Evolutionary conservation across 805 yeast species (phyloP).

Genomic region (Barnettozyma pratensis): DNA sequence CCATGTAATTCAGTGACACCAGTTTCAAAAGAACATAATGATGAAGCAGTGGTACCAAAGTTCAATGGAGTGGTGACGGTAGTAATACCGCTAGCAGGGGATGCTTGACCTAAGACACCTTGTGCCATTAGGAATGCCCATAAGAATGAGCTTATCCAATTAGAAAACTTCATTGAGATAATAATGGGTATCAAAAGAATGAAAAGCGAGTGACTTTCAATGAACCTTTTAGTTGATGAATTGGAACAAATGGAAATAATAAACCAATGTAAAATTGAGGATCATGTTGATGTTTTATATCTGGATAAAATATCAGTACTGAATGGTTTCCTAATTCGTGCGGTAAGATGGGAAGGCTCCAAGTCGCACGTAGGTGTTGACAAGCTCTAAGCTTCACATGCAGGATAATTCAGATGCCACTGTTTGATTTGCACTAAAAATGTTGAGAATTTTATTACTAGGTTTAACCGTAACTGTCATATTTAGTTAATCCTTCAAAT

Average conservation of each 20-base stretch:
- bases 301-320: background rate
- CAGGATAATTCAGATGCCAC: too few species aligned
- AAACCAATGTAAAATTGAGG: background rate
- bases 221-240: background rate
- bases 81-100: background rate
- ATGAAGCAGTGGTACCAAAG: background rate
- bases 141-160: background rate
- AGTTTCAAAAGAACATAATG: background rate
- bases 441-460: too few species aligned
- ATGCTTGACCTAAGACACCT: background rate
- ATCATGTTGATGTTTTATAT: background rate
- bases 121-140: constrained; percentile 1
- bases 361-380: too few species aligned
- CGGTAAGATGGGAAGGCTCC: too few species aligned
- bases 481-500: too few species aligned
- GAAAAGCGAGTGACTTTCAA: background rate
- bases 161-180: background rate
- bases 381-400: too few species aligned
- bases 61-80: background rate
- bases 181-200: background rate
- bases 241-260: background rate
- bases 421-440: too few species aligned
- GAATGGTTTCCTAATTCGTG: background rate
- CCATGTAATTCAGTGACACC: background rate
- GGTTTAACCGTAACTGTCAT: too few species aligned